These are phyloP conservation scores for Phialemonium atrogriseum DNA, from an alignment of 2,329 filamentous ascomycete species.

Conservation along the genomic window DNA sequence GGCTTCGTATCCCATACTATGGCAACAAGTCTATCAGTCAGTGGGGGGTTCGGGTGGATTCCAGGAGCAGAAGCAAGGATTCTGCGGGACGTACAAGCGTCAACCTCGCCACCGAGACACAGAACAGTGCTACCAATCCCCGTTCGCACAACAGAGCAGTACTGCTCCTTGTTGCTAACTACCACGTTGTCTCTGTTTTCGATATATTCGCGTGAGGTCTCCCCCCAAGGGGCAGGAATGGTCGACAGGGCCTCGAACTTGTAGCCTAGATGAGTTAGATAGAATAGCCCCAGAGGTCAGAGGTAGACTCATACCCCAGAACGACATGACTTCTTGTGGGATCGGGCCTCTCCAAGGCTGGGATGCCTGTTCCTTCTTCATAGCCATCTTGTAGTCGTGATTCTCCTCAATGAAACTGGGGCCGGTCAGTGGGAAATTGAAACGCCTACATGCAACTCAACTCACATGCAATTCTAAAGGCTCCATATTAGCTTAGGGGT, in stretches of 20 bases:
- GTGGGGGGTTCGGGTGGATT: not conserved
- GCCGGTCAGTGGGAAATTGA: slow-evolving; percentile 7
- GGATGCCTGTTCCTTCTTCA: slow-evolving; percentile 49
- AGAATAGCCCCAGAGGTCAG: not conserved
- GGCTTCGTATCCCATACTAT: slow-evolving; percentile 84
- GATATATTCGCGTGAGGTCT: slow-evolving; percentile 66
- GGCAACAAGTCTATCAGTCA: too few species aligned
- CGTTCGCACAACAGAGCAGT: slow-evolving; percentile 88
- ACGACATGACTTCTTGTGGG: slow-evolving; percentile 78
- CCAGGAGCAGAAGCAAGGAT: slow-evolving; percentile 2
- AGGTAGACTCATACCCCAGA: slow-evolving; percentile 62
- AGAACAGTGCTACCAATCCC: slow-evolving; percentile 69
- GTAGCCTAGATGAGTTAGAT: slow-evolving; percentile 55
- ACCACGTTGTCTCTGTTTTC: slow-evolving; percentile 61
- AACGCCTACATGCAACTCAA: too few species aligned
- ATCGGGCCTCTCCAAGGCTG: slow-evolving; percentile 28
- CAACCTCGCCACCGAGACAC: slow-evolving; percentile 87
- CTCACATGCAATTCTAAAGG: too few species aligned
- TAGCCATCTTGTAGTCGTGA: slow-evolving; percentile 60
- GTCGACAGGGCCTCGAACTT: slow-evolving; percentile 90
- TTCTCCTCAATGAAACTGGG: slow-evolving; percentile 88
- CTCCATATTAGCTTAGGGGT: slow-evolving; percentile 5
- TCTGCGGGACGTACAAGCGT: slow-evolving; percentile 52
- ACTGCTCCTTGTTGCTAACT: slow-evolving; percentile 87
- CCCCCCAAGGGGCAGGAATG: slow-evolving; percentile 65